phyloP scores from a whole-genome alignment of 2,329 filamentous ascomycete species.

The Lecanicillium sp. region DNA sequence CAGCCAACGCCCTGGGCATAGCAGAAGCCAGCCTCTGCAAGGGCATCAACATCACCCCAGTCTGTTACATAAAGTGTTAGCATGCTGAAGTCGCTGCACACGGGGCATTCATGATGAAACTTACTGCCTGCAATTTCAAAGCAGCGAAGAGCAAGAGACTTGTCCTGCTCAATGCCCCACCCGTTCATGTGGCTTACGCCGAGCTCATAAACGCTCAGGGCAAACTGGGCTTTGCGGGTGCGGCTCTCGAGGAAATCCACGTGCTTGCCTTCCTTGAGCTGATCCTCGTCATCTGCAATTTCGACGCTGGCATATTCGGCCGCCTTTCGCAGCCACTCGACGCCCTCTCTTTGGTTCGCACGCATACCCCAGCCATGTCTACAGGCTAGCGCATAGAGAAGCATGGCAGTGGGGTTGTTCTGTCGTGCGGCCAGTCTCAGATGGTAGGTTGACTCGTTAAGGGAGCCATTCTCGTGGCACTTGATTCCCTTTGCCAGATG shows the following conservation, averaged over 20 bases:
- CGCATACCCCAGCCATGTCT: slow-evolving; percentile 98
- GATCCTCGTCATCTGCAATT: slow-evolving; percentile 72
- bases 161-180: slow-evolving; percentile 94
- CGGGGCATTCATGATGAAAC: slow-evolving; percentile 24
- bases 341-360: slow-evolving; percentile 80
- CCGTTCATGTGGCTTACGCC: slow-evolving; percentile 97
- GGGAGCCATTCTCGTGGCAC: slow-evolving; percentile 76
- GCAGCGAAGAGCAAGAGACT: slow-evolving; percentile 76
- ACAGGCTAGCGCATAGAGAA: slow-evolving; percentile 90
- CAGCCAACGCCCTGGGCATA: slow-evolving; percentile 90
- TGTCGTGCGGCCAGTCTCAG: slow-evolving; percentile 80
- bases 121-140: slow-evolving; percentile 90
- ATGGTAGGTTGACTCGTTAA: slow-evolving; percentile 95
- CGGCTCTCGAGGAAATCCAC: slow-evolving; percentile 65
- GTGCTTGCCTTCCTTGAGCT: slow-evolving; percentile 52
- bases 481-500: slow-evolving; percentile 87
- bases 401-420: slow-evolving; percentile 87
- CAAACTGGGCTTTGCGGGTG: slow-evolving; percentile 85
- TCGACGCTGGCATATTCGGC: slow-evolving; percentile 78
- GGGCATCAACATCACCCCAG: slow-evolving; percentile 92
- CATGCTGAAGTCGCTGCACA: too few species aligned
- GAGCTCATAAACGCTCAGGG: slow-evolving; percentile 90
- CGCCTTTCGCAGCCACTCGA: slow-evolving; percentile 86
- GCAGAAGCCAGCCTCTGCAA: slow-evolving; percentile 92
- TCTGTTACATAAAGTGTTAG: too few species aligned